Percentiles rank a stretch among this genome's conserved stretches.
Conservation (phyloP, 2,329 filamentous ascomycete species). For the Venturia oleaginea region DNA sequence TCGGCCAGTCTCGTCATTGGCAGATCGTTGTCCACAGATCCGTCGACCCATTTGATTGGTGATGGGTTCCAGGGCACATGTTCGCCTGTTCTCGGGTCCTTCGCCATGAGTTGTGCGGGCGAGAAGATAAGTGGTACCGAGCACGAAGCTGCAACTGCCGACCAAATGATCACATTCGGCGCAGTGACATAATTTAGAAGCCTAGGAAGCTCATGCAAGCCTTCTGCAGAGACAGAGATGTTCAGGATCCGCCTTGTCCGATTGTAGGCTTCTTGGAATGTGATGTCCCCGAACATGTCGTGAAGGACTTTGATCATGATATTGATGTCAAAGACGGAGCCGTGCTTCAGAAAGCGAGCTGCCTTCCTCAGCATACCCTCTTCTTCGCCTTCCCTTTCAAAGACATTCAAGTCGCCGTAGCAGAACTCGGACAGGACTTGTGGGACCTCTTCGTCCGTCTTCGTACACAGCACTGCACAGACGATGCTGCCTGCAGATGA, state of each 20-base stretch:
- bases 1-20: slow-evolving; percentile 84
- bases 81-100: slow-evolving; percentile 71
- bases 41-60: slow-evolving; percentile 82
- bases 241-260: slow-evolving; percentile 87
- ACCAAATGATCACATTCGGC: slow-evolving; percentile 93
- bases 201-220: slow-evolving; percentile 76
- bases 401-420: slow-evolving; percentile 72
- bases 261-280: slow-evolving; percentile 93
- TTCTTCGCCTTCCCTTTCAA: slow-evolving; percentile 52
- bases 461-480: slow-evolving; percentile 67
- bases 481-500: slow-evolving; percentile 84
- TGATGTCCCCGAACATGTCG: slow-evolving; percentile 73
- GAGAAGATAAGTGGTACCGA: slow-evolving; percentile 84
- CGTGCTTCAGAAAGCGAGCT: slow-evolving; percentile 67
- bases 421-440: slow-evolving; percentile 60
- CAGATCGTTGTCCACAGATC: slow-evolving; percentile 87
- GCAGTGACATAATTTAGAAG: slow-evolving; percentile 89
- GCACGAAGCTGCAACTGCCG: slow-evolving; percentile 89
- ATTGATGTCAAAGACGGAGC: slow-evolving; percentile 77
- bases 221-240: slow-evolving; percentile 83
- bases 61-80: slow-evolving; percentile 78
- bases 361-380: slow-evolving; percentile 61
- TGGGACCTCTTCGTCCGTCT: slow-evolving; percentile 70
- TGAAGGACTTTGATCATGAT: slow-evolving; percentile 74
- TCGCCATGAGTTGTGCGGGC: slow-evolving; percentile 68